phyloP scores from a whole-genome alignment of 257 asterid genomes.

The Ilex aquifolium region DNA sequence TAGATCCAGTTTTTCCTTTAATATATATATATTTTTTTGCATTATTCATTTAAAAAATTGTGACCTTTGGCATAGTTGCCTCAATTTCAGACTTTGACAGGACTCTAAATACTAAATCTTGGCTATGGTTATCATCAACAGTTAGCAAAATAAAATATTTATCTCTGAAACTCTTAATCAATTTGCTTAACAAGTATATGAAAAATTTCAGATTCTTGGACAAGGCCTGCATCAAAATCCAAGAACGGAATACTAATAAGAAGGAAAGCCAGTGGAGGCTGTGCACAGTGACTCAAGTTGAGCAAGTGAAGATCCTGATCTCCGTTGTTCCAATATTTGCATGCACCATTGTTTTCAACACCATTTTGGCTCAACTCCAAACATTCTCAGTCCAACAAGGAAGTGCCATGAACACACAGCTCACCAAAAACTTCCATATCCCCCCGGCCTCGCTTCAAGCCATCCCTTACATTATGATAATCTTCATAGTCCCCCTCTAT shows the following conservation, averaged over 20 bases:
- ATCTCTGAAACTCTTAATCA: neutral
- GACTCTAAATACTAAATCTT: too few relatives aligned
- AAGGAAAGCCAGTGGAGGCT: constrained; percentile 54
- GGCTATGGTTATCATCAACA: too few relatives aligned
- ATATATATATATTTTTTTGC: too few relatives aligned
- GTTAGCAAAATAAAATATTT: too few relatives aligned
- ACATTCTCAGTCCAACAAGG: constrained; percentile 98
- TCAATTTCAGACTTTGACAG: neutral
- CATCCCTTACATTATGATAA: constrained; percentile 77
- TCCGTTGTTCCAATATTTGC: constrained; percentile 75
- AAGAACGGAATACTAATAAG: constrained; percentile 22
- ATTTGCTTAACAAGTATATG: neutral
- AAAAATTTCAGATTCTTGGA: constrained; percentile 56
- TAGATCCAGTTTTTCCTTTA: too few relatives aligned
- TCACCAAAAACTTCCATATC: constrained; percentile 52
- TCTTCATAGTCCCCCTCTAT: constrained; percentile 75
- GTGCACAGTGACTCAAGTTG: constrained; percentile 61
- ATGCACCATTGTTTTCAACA: constrained; percentile 89
- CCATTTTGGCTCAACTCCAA: constrained; percentile 82
- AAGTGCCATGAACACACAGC: constrained; percentile 66
- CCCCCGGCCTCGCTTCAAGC: constrained; percentile 98
- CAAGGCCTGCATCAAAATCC: constrained; percentile 73
- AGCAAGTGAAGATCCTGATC: constrained; percentile 64
- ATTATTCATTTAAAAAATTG: too few relatives aligned
- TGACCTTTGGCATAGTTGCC: too few relatives aligned